Base-by-base conservation (phyloP, 1,139 yeast genomes). In the Casaregolazyma suthepensis region DNA sequence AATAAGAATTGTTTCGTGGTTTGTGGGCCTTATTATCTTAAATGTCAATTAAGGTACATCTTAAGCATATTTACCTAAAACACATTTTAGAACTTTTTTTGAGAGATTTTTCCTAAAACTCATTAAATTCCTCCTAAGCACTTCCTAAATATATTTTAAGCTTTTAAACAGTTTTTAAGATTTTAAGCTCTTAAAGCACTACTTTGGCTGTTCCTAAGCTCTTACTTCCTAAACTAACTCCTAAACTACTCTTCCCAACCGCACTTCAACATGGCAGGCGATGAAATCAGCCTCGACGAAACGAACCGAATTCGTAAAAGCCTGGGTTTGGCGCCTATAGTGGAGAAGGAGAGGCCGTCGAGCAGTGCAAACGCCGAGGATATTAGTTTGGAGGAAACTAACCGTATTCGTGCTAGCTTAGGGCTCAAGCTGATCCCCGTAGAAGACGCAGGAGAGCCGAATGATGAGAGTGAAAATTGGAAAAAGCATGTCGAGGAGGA, bases 361-460 rank as follows among this genome's bases (percentile, higher is more conserved):
- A 35, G 43, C 9, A 43, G 12, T 17, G 37, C 5, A 13, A 38
- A 42, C 17, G 47, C 37, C 9, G 46, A 48, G 10, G 37, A 45
- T 20, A 57, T 66, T 9, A 63, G 73, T 9, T 51, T 71, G 5
- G 72, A 71, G 52, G 73, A 71, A 44, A 71, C 75, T 1, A 71
- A 72, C 57, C 52, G 59, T 43, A 58, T 71, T 22, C 61, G 75
- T n/a, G 60, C 57, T 1, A 54, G 67, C 9, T 59, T 71, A 12
- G 76, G 76, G 1, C 61, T 72, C 43, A 64, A 64, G 45, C 71
- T 71, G 17, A 69, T 73, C 26, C 67, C 72, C 5, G 29, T 29
- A 17, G 23, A 12, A 12, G 20, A 20, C 35, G 26, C 29, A 20
- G 37, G 22, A 2, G 37, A 29, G 3, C 13, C 40, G 71, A 68